These are phyloP conservation scores for Sporothrix protearum DNA, from an alignment of 2,329 filamentous ascomycete species.

Conservation along the genomic window DNA sequence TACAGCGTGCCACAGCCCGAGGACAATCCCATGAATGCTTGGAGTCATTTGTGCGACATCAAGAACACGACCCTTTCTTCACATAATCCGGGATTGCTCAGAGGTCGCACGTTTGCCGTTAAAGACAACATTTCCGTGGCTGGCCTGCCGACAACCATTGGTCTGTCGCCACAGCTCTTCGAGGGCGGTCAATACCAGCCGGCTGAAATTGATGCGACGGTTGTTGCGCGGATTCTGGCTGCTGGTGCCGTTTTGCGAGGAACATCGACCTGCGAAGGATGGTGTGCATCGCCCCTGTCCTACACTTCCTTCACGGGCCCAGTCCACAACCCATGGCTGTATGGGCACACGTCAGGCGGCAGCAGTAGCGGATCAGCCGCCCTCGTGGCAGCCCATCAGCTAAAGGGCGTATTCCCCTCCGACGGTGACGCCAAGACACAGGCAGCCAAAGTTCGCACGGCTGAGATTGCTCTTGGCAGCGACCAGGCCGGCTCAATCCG, in stretches of 20 bases:
- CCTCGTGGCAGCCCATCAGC: conserved; percentile 30
- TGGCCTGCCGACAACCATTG: conserved; percentile 57
- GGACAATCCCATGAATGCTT: conserved; percentile 36
- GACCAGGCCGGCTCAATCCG: conserved; percentile 73
- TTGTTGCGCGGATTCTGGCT: conserved; percentile 41
- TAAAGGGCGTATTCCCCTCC: not conserved
- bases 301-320: conserved; percentile 72
- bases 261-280: conserved; percentile 68
- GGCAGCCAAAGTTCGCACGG: not conserved
- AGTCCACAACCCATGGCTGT: conserved; percentile 68
- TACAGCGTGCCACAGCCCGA: conserved; percentile 28
- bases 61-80: not conserved
- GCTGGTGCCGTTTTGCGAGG: conserved; percentile 68
- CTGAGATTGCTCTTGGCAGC: conserved; percentile 50
- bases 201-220: conserved; percentile 52
- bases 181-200: conserved; percentile 58
- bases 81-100: conserved; percentile 48
- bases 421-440: not conserved
- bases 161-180: conserved; percentile 43
- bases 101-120: conserved; percentile 67
- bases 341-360: conserved; percentile 69
- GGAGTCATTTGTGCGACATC: conserved; percentile 35
- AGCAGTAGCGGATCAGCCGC: conserved; percentile 67
- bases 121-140: conserved; percentile 74
- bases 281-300: conserved; percentile 53